These are phyloP conservation scores for Leersia perrieri DNA, from an alignment of 176 grass and related monocot species.

Conservation along the genomic window DNA sequence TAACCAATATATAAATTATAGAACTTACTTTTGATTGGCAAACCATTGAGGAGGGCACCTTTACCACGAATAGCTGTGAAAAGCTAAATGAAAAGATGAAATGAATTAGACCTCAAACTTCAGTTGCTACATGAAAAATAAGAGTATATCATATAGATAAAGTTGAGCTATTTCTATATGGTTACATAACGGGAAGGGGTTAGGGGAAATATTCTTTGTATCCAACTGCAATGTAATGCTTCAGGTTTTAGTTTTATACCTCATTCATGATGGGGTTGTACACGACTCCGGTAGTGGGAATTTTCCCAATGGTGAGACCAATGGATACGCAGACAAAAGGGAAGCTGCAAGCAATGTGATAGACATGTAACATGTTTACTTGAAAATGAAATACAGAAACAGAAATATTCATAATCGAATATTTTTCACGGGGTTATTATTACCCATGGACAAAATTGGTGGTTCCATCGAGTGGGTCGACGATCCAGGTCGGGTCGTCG, in stretches of 20 bases:
- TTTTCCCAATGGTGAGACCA: slow-evolving; percentile 79
- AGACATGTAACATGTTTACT: not conserved
- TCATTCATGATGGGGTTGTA: slow-evolving; percentile 94
- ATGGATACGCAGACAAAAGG: slow-evolving; percentile 95
- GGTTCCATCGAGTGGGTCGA: slow-evolving; percentile 93
- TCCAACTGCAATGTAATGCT: not conserved
- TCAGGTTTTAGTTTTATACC: slow-evolving; percentile 53
- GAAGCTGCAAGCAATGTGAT: slow-evolving; percentile 61
- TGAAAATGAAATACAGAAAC: slow-evolving; percentile 23
- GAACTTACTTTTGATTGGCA: slow-evolving; percentile 74
- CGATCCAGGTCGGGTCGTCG: slow-evolving; percentile 87
- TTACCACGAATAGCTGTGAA: slow-evolving; percentile 79
- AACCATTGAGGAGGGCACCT: slow-evolving; percentile 89
- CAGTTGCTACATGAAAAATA: not conserved
- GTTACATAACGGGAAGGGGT: too few species aligned
- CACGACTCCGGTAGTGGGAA: slow-evolving; percentile 80
- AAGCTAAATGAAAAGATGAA: slow-evolving; percentile 47
- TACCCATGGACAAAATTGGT: slow-evolving; percentile 99
- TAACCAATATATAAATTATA: slow-evolving; percentile 6
- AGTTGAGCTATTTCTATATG: not conserved
- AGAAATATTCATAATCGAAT: too few species aligned
- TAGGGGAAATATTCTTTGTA: not conserved
- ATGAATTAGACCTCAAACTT: slow-evolving; percentile 18
- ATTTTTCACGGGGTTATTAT: too few species aligned
- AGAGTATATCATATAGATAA: not conserved